phyloP scores from a whole-genome alignment of 495 filamentous ascomycete species.

The Thermochaetoides thermophila region DNA sequence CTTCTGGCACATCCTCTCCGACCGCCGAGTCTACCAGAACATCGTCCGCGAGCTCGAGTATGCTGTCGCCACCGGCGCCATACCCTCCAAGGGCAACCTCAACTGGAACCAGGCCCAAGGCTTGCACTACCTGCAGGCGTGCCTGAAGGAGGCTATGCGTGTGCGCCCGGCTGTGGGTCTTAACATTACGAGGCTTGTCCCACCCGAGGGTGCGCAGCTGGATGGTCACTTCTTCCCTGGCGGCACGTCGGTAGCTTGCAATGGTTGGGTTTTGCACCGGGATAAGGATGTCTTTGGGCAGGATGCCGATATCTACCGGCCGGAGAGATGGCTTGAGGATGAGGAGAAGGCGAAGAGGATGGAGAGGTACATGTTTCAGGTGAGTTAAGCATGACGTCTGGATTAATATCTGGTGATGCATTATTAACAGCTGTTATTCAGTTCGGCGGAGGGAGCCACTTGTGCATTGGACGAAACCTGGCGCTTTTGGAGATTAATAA shows the following conservation, averaged over 20 bases:
- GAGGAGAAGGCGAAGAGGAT: constrained; percentile 27
- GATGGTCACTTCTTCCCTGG: constrained; percentile 39
- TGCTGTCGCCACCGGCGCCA: constrained; percentile 21
- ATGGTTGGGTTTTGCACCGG: constrained; percentile 39
- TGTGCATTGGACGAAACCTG: constrained; percentile 42
- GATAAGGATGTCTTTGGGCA: constrained; percentile 42
- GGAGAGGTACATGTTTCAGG: constrained; percentile 39
- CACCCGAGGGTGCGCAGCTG: constrained; percentile 37
- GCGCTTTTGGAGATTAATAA: constrained; percentile 44
- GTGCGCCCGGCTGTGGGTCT: constrained; percentile 47
- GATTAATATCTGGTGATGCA: neutral
- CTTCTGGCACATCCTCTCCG: constrained; percentile 37
- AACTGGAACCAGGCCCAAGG: constrained; percentile 30
- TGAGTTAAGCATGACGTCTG: constrained; percentile 8
- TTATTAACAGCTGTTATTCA: constrained; percentile 6
- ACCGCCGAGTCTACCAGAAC: constrained; percentile 24
- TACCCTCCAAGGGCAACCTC: constrained; percentile 29
- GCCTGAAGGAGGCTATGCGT: constrained; percentile 52
- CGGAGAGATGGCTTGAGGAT: constrained; percentile 51
- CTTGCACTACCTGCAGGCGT: constrained; percentile 47
- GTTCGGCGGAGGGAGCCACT: constrained; percentile 38
- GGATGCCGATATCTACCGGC: constrained; percentile 46
- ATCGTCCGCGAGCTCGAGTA: constrained; percentile 32
- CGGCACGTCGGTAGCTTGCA: constrained; percentile 35
- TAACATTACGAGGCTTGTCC: constrained; percentile 36